phyloP scores from a whole-genome alignment of 2,329 filamentous ascomycete species.

The Aspergillus terreus region DNA sequence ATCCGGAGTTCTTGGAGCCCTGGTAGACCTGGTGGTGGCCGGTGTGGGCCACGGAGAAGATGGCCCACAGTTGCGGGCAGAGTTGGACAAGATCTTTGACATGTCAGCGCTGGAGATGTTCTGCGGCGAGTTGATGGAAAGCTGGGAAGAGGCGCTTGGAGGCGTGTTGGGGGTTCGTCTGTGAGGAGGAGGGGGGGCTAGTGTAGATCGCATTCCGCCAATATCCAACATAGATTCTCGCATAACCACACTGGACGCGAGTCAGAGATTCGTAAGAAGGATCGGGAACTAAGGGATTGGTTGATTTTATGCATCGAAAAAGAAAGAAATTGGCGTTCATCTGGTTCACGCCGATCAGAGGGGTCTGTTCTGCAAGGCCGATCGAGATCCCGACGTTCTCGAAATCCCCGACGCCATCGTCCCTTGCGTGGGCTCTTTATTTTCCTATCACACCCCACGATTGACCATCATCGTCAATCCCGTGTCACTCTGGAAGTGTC shows the following conservation, averaged over 20 bases:
- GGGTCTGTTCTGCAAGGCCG: too few relatives aligned
- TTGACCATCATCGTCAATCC: too few relatives aligned
- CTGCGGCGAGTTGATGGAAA: conserved; percentile 44
- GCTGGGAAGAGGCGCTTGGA: conserved; percentile 45
- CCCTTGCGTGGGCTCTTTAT: too few relatives aligned
- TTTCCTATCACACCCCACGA: too few relatives aligned
- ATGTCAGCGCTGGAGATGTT: conserved; percentile 39
- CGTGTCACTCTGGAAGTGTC: too few relatives aligned
- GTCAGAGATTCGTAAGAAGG: neutral
- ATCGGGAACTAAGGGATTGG: too few relatives aligned
- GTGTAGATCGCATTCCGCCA: neutral
- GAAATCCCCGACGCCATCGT: too few relatives aligned
- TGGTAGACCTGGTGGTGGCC: conserved; percentile 36
- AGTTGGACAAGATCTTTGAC: conserved; percentile 35
- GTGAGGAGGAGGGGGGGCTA: conserved; percentile 15
- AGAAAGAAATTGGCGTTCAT: too few relatives aligned
- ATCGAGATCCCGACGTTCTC: too few relatives aligned
- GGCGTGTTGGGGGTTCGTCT: conserved; percentile 33
- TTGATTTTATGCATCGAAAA: too few relatives aligned
- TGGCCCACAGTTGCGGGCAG: conserved; percentile 22
- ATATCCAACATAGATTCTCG: neutral
- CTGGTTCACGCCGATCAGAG: too few relatives aligned
- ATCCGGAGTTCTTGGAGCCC: conserved; percentile 39
- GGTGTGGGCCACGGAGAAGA: conserved; percentile 22
- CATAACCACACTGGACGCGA: neutral